Base-by-base conservation (phyloP, 2,329 filamentous ascomycete species). In the Chaetomium olivaceum region DNA sequence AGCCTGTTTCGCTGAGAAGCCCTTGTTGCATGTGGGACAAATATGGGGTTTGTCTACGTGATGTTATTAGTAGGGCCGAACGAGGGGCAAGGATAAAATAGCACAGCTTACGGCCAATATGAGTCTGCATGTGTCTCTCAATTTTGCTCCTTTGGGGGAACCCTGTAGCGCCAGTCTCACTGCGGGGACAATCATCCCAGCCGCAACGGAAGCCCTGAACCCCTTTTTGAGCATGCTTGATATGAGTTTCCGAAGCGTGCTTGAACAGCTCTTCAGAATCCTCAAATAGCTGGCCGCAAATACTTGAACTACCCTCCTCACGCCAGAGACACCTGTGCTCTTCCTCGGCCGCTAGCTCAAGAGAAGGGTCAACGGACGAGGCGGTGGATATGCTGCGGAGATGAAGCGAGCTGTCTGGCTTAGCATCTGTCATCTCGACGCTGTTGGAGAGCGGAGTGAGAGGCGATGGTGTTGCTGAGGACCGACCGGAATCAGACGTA, bases 1-100 rank as follows among this genome's bases (percentile, higher is more conserved):
- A 0, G 89, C 86, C 74, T 91, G 88, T 70, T 87, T 85, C 2
- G 88, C 88, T 0, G 88, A 90, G 71, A 91, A 87, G 3, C 79
- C 78, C 64, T 85, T 78, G 11, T 80, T 78, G 71, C 89, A 91
- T 23, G 80, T 78, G 1, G 78, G 72, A 68, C 87, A 89, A 54
- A 80, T 77, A 63, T 84, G 86, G 7, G 86, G 84, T 75, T 89
- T 89, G 72, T 82, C 87, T 88, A n/a, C 21, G 33, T 23, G n/a
- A 8, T 12, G 19, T 58, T 19, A 56, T 65, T 55, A 57, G 55
- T 14, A 21, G 19, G 8, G 14, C 8, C 2, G 54, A 39, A 50
- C 4, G 21, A 58, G 23, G 11, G 46, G 2, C 8, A n/a, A 36
- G 6, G n/a, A 7, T 46, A 36, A 60, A 36, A 60, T 14, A 68